Base-by-base conservation (phyloP, 176 grass and related monocot genomes). In the Echinochloa phyllopogon region DNA sequence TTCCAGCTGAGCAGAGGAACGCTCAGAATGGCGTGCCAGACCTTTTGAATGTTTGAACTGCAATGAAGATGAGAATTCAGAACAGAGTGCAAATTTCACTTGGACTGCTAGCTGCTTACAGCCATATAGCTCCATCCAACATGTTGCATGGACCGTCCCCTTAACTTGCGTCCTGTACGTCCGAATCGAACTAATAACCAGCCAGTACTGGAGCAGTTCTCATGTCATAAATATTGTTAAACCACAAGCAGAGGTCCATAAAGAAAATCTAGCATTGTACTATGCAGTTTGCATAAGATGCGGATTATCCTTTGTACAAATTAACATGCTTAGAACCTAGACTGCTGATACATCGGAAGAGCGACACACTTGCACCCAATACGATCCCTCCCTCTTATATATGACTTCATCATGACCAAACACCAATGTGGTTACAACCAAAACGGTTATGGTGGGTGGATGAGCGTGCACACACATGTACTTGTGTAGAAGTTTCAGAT, bases 371-470 rank as follows among this genome's bases (percentile, higher is more conserved):
- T 66, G 47, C 18, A n/a, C 42, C 16, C 67, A 75, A 41, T 75
- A 82, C 49, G 27, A 33, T 77, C 24, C 17, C 17, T 78, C 44
- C 71, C 17, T 76, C 50, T 29, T 75, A 69, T 63, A 69, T 76
- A 42, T 75, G 77, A 76, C 77, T 76, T 75, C 57, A 44, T 45
- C 63, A 47, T 44, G 52, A 71, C 4, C 56, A 51, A 73, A 39
- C 77, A 82, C 25, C 65, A 66, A 85, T 83, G 63, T 86, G 58
- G 84, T 94, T 94, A 76, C 74, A 92, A 92, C 89, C 79, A 92
- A 92, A 79, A 79, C 81, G 25, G 75, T 89, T 89, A 84, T 76
- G 85, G 88, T 85, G 74, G 83, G 84, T 80, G 78, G 79, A 59
- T 67, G 58, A 56, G 73, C 45, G 42, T 33, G 39, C 81, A 65